Base-by-base conservation (phyloP, 2,329 filamentous ascomycete genomes). In the Fusarium chaquense region DNA sequence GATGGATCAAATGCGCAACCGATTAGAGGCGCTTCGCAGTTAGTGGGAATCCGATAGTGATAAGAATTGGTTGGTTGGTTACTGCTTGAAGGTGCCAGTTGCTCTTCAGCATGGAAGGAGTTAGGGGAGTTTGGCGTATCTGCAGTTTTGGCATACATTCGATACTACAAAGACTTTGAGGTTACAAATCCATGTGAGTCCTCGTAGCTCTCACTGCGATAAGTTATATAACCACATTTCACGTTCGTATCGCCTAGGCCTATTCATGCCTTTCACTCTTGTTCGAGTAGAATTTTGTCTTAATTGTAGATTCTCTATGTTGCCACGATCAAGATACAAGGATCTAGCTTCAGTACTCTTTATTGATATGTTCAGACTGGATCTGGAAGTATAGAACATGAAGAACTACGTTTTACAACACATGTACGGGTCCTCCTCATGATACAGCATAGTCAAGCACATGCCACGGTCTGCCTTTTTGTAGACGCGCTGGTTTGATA, bases 1-100 rank as follows among this genome's bases (percentile, higher is more conserved):
- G 83, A 89, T 98, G 82, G 91, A 94, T 75, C 92, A 97, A 83
- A 98, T 98, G 96, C 86, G 95, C 78, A 94, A 94, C 73, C 86
- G 95, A 49, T 80, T 99, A 73, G 93, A 98, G 82, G 94, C 94
- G 36, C 82, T 98, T 77, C 92, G 96, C 86, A 98, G 94, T 81
- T 97, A 75, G 69, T 55, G 16, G 5, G 8, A 7, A 7, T 54
- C 40, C 13, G 11, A 18, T 15, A 18, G 22, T 12, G 38, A 38
- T 24, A 24, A 35, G 24, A 26, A 26, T 30, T 45, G 41, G 38
- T 55, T 50, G 50, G 45, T 41, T 30, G 15, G 54, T 32, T 47
- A 32, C 58, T 54, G 43, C 18, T 61, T 32, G 20, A 55, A 60
- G 49, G 43, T 57, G 52, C 58, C n/a, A 38, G 62, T 59, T 62